Base-by-base conservation (phyloP, 768 basidiomycete genomes). In the Galerina marginata region DNA sequence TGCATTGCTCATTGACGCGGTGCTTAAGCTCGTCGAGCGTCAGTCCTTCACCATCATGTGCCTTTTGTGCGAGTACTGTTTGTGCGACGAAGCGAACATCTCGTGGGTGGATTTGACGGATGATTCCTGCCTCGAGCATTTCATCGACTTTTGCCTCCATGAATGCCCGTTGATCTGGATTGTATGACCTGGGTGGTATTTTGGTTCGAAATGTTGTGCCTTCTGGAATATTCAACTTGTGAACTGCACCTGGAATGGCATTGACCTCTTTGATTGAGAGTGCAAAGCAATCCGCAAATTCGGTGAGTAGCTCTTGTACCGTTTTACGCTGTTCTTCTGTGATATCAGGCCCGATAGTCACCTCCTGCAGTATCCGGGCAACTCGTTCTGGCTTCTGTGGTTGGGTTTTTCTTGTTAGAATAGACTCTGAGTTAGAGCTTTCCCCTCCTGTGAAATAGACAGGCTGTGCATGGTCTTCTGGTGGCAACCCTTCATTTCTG, bases 221-320 rank as follows among this genome's bases (percentile, higher is more conserved):
- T 9, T 60, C 38, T 0, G 73, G 74, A 1, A 82, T 68, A 46
- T 77, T 66, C 6, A 81, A 68, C 10, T 54, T 65, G 54, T 82
- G 79, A 0, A 69, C 65, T 1, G 72, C 72, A 1, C 70, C 74
- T 2, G 61, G 23, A 0, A 79, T 72, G 5, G 66, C 65, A 1
- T 51, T 29, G 2, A 81, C 79, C 55, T 82, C 77, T 14, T 67
- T 65, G 2, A 79, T 58, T 3, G 72, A 70, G 0, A 78, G 54
- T n/a, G 76, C 74, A 50, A 79, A 83, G 29, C 69, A 67, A 57
- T 81, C 79, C 0, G 80, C 77, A 55, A 66, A 78, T 39, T 72
- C 60, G 0, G 1, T 25, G 0, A 82, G 37, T 3, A 79, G 47
- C 0, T 33, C 47, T 1, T 44, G 20, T 0, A 76, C 70, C n/a